Evolutionary conservation across 176 grass and related monocot species (phyloP).

Genomic region (Elymus sibiricus): DNA sequence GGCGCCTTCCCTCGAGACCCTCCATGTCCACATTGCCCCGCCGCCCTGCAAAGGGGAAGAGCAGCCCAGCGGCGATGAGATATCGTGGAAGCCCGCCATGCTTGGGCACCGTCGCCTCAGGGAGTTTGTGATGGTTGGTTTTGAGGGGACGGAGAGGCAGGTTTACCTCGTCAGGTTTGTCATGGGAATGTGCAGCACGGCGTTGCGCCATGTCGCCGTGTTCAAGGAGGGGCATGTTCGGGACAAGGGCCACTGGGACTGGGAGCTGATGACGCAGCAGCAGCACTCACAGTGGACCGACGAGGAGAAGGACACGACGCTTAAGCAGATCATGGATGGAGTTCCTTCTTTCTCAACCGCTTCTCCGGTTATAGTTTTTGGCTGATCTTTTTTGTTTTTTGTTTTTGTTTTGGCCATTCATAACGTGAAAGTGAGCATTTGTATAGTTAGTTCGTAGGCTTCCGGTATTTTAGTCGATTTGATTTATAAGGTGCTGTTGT

Average conservation of each 20-base stretch:
- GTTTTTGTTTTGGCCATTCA: background rate
- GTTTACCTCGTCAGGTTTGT: constrained; percentile 5
- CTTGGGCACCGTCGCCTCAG: background rate
- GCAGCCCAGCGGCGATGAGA: background rate
- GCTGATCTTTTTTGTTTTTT: background rate
- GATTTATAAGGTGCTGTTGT: too few species aligned
- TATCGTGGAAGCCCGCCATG: background rate
- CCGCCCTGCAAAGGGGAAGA: background rate
- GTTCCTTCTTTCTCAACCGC: background rate
- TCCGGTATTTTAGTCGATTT: too few species aligned
- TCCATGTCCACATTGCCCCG: background rate
- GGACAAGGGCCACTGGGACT: background rate
- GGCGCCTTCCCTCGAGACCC: too few species aligned
- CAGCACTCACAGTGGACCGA: background rate
- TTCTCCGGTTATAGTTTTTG: background rate
- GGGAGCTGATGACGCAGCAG: background rate
- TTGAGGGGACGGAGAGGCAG: background rate
- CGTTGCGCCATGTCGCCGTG: background rate
- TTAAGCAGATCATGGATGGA: background rate
- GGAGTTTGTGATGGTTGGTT: background rate
- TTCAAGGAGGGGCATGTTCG: background rate
- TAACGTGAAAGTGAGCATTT: background rate
- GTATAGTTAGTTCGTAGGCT: background rate
- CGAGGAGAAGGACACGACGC: background rate
- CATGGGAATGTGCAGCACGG: background rate